phyloP scores from a whole-genome alignment of 495 filamentous ascomycete genomes.

The Pyrenula aspistea region DNA sequence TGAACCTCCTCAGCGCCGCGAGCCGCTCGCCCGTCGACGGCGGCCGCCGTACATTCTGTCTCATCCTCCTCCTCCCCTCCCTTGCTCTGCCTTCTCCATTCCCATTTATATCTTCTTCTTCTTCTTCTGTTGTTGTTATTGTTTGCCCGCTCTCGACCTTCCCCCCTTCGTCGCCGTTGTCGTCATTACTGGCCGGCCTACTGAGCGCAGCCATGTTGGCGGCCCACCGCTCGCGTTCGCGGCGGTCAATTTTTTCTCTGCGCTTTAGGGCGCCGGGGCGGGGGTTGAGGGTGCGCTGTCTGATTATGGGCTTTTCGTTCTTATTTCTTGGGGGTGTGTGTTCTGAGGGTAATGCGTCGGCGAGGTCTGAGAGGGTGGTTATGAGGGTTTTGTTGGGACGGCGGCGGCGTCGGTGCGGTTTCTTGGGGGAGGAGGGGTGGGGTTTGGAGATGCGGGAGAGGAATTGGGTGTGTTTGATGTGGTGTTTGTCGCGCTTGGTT shows the following conservation, averaged over 20 bases:
- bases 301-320: conserved; percentile 35
- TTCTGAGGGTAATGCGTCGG: conserved; percentile 56
- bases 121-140: too few relatives aligned
- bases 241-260: conserved; percentile 63
- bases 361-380: conserved; percentile 63
- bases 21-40: conserved; percentile 44
- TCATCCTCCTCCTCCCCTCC: conserved; percentile 7
- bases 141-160: not conserved
- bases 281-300: conserved; percentile 57
- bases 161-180: not conserved
- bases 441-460: conserved; percentile 62
- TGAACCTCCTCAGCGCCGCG: conserved; percentile 57
- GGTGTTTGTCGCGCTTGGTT: conserved; percentile 65
- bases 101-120: conserved; percentile 10
- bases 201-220: conserved; percentile 51
- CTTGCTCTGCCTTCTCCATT: conserved; percentile 3
- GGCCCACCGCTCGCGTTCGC: conserved; percentile 72
- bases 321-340: conserved; percentile 3
- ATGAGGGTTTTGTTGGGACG: conserved; percentile 64
- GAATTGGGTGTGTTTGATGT: conserved; percentile 64
- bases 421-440: conserved; percentile 10
- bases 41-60: conserved; percentile 7
- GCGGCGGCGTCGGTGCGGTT: conserved; percentile 42
- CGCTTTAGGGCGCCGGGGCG: conserved; percentile 71
- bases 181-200: not conserved